Base-by-base conservation (phyloP, 2,329 filamentous ascomycete genomes). In the Scedosporium apiospermum region DNA sequence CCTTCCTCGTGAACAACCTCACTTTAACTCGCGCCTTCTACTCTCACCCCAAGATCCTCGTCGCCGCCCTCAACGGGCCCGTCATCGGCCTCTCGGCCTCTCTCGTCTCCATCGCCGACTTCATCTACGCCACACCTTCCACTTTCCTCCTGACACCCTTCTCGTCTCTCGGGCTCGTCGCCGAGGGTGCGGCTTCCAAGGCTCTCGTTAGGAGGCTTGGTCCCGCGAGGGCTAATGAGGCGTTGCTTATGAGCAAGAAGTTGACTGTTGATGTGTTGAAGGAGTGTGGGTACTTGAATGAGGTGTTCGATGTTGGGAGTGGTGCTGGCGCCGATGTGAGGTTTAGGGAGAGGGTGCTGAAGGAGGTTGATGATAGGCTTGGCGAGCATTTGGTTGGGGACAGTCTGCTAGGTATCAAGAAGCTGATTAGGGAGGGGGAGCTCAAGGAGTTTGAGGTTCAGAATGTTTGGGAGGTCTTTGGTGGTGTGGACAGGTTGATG, bases 101-200 rank as follows among this genome's bases (percentile, higher is more conserved):
- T 0, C 77, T 98, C 0, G 79, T 91, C 63, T 88, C 87, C 30
- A 89, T 91, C 73, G 90, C 90, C 26, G 95, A 98, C 79, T 98
- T 98, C 78, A 84, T 98, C 73, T 98, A 98, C 80, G 87, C 84
- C 71, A 82, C 88, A 0, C 92, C 93, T 0, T 82, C 89, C 68
- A 79, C 92, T 34, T 99, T 91, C 76, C 80, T 98, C 27, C 85
- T 98, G 27, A 96, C 93, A 1, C 95, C 95, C 3, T 98, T 98
- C 76, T 88, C 88, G 4, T 93, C 90, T 1, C 82, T 98, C 1
- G 93, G 95, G 1, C 84, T 99, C 1, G 93, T 98, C 0, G 84
- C 92, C 62, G 95, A 98, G 77, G 95, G 93, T 49, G 91, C 88
- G 57, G 87, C 92, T 0, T 91, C 87, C 16, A 79, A 86, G 62